Conservation (phyloP, 2,329 filamentous ascomycete species). For the Tricladium varicosporioides region DNA sequence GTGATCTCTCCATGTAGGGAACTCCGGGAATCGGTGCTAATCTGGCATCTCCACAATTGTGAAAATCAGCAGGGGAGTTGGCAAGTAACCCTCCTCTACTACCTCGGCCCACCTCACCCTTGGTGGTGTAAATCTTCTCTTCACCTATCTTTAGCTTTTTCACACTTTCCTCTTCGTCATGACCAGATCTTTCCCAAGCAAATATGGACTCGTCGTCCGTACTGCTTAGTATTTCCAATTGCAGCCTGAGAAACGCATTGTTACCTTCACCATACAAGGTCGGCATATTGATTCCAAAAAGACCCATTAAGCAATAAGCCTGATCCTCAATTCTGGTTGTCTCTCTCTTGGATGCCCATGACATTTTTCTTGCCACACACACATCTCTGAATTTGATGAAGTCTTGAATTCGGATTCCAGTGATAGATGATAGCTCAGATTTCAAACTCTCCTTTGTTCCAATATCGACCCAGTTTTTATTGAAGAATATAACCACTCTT, state of each 20-base stretch:
- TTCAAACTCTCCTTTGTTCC: neutral
- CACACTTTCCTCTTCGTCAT: too few relatives aligned
- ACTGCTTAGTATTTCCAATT: conserved; percentile 1
- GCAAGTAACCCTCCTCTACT: too few relatives aligned
- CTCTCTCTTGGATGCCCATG: neutral
- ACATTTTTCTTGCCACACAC: neutral
- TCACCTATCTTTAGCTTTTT: too few relatives aligned
- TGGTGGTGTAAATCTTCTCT: too few relatives aligned
- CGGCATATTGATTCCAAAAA: conserved; percentile 5
- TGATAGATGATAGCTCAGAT: neutral
- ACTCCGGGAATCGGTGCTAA: too few relatives aligned
- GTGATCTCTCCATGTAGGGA: too few relatives aligned
- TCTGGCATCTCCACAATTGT: too few relatives aligned
- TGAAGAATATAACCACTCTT: neutral
- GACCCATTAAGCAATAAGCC: conserved; percentile 1
- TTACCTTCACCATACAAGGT: conserved; percentile 3
- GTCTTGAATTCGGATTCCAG: neutral
- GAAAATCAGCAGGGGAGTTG: too few relatives aligned
- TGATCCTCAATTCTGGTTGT: conserved; percentile 1
- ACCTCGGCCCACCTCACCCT: too few relatives aligned
- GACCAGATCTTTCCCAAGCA: neutral
- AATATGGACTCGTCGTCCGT: conserved; percentile 1
- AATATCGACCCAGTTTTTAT: neutral
- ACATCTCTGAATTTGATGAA: neutral
- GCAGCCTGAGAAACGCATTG: neutral